Evolutionary conservation across 1,284 basidiomycete species (phyloP).

Genomic region (Ustilago shanxiensis): DNA sequence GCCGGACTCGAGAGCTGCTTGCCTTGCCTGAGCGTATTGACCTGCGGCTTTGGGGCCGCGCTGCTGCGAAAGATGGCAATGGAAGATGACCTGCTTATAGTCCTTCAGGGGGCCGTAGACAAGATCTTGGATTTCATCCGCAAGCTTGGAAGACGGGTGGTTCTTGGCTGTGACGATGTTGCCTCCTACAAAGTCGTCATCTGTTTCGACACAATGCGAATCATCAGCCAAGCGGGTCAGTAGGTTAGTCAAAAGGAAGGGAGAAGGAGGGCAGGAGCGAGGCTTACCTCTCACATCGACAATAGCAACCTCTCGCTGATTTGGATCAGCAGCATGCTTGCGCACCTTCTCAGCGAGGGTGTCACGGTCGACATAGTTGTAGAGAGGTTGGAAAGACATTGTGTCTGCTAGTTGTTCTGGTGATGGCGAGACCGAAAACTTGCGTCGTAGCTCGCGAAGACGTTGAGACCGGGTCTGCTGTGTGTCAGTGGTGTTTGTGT

Average conservation of each 20-base stretch:
- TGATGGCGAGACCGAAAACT: slow-evolving; percentile 21
- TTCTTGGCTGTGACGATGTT: slow-evolving; percentile 67
- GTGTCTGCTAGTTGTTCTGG: background rate
- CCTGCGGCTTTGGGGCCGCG: slow-evolving; percentile 70
- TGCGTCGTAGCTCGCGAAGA: slow-evolving; percentile 27
- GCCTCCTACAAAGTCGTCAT: slow-evolving; percentile 70
- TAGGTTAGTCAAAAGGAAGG: background rate
- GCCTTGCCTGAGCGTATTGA: slow-evolving; percentile 66
- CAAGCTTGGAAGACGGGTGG: slow-evolving; percentile 59
- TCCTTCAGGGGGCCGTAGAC: slow-evolving; percentile 54
- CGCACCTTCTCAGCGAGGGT: slow-evolving; percentile 51
- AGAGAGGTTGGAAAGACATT: slow-evolving; percentile 59
- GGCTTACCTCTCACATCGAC: slow-evolving; percentile 64
- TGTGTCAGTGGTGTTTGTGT: background rate
- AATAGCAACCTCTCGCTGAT: slow-evolving; percentile 51
- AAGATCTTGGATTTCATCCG: slow-evolving; percentile 59
- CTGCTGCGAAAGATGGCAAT: slow-evolving; percentile 69
- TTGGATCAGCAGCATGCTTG: slow-evolving; percentile 23
- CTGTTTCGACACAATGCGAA: slow-evolving; percentile 19
- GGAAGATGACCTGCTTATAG: slow-evolving; percentile 69
- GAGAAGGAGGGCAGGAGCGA: background rate
- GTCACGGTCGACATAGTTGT: slow-evolving; percentile 61
- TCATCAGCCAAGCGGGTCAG: background rate
- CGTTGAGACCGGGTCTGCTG: slow-evolving; percentile 14
- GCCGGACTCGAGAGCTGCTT: slow-evolving; percentile 33